Base-by-base conservation (phyloP, 139 green algal species). In the Parachlorella kessleri region DNA sequence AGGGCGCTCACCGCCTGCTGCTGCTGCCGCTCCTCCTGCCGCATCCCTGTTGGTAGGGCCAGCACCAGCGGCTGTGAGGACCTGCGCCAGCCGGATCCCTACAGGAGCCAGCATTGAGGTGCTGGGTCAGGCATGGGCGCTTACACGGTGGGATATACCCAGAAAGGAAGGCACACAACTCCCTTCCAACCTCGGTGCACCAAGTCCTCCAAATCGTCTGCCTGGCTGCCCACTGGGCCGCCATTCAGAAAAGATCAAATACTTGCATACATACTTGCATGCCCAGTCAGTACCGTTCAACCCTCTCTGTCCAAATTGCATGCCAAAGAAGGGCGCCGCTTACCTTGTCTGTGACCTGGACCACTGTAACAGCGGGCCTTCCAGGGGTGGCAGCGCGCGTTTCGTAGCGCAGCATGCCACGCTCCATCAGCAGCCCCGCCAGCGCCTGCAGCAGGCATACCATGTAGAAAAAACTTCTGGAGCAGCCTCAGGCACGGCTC, bases 341-440 rank as follows among this genome's bases (percentile, higher is more conserved):
- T 55, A 54, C 70, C 70, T 72, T 21, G 4, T 80, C 75, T 2
- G 75, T 80, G 75, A 40, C 54, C n/a, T 6, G 23, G 6, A 73
- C 75, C 6, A 73, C 75, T 0, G 32, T 10, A 23, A 66, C 70
- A 21, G 64, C 75, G 40, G 38, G 75, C 75, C 71, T 63, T 14
- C 75, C 75, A 4, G 75, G 75, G 21, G 48, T 59, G 48, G 48
- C 48, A 18, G 48, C 48, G 14, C 14, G 48, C 48, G 48, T 59
- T 59, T 59, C 48, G 48, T 59, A 59, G 0, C 48, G 48, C 2
- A 70, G 55, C 7, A 75, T 14, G 66, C 48, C 66, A 21, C 37
- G 36, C 3, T 66, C 75, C 7, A 48, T 81, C 53, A 84, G 75
- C 14, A 65, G 70, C 36, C 71, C 73, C 9, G 79, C 66, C 73